These are phyloP conservation scores for Pseudopithomyces chartarum DNA, from an alignment of 2,329 filamentous ascomycete genomes.

Conservation along the genomic window DNA sequence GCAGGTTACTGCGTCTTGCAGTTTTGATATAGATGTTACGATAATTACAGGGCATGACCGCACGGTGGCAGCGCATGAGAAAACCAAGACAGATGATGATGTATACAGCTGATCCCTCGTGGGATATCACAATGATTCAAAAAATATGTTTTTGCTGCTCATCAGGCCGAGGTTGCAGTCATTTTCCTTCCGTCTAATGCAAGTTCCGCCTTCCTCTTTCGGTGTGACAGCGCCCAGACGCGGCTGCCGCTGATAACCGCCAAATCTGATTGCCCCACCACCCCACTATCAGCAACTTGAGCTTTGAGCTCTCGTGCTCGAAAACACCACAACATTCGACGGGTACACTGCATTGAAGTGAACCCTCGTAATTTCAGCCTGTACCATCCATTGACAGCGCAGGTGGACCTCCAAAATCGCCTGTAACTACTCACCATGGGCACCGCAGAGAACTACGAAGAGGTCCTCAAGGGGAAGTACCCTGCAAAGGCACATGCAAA, in stretches of 20 bases:
- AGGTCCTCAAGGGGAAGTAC: constrained; percentile 62
- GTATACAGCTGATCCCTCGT: no score
- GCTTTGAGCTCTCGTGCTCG: neutral
- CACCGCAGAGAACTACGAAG: constrained; percentile 39
- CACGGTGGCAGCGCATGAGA: neutral
- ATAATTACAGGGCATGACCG: neutral
- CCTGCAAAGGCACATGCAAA: constrained; percentile 87
- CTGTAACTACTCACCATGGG: constrained; percentile 26
- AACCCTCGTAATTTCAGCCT: no score
- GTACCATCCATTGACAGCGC: neutral
- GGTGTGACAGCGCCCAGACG: neutral
- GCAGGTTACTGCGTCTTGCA: neutral
- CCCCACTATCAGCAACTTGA: constrained; percentile 23
- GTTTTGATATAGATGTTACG: neutral
- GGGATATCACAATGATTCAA: neutral
- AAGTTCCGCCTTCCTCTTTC: constrained; percentile 1
- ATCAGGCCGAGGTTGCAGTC: neutral
- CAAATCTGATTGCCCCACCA: constrained; percentile 23
- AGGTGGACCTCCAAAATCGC: neutral
- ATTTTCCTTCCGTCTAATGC: neutral
- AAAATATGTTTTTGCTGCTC: neutral
- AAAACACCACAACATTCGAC: neutral
- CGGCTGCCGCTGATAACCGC: constrained; percentile 33
- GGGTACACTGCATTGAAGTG: neutral
- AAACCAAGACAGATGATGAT: neutral